Percentiles rank a stretch among this genome's conserved stretches.
Conservation (phyloP, 331 rosid species). For the Pyracantha coccinea region DNA sequence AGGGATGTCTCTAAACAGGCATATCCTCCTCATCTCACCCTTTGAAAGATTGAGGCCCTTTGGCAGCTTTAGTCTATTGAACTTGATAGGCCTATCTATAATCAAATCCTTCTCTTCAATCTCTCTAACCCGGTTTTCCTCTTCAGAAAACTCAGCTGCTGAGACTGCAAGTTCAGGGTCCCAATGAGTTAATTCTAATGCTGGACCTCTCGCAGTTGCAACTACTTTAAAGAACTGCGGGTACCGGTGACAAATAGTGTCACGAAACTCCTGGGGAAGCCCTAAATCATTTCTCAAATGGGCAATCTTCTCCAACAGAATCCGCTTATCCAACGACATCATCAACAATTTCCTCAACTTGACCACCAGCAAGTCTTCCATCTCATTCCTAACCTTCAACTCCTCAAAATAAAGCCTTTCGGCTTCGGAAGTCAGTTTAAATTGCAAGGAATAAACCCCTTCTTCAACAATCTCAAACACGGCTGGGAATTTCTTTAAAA, state of each 20-base stretch:
- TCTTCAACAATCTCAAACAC: slow-evolving; percentile 67
- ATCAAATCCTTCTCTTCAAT: slow-evolving; percentile 66
- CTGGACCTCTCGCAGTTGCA: slow-evolving; percentile 66
- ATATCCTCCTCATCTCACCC: slow-evolving; percentile 68
- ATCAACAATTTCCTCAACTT: slow-evolving; percentile 75
- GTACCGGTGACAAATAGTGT: slow-evolving; percentile 71
- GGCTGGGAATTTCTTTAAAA: slow-evolving; percentile 69
- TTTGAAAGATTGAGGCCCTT: slow-evolving; percentile 74
- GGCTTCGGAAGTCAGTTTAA: slow-evolving; percentile 62
- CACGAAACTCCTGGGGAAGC: slow-evolving; percentile 72
- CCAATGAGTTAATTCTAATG: slow-evolving; percentile 80
- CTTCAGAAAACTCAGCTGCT: slow-evolving; percentile 67
- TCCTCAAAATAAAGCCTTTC: slow-evolving; percentile 78
- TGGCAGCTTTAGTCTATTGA: slow-evolving; percentile 64
- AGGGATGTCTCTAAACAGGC: slow-evolving; percentile 68
- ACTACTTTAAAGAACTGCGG: slow-evolving; percentile 74
- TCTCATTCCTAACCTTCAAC: slow-evolving; percentile 60
- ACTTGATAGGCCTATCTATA: slow-evolving; percentile 65
- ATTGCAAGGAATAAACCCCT: slow-evolving; percentile 58
- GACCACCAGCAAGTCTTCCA: slow-evolving; percentile 66
- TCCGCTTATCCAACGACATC: slow-evolving; percentile 71
- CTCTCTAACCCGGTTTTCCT: slow-evolving; percentile 57
- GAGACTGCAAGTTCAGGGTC: slow-evolving; percentile 91
- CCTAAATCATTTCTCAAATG: slow-evolving; percentile 66
- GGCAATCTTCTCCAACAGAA: slow-evolving; percentile 70